Base-by-base conservation (phyloP, 805 yeast genomes). In the Nakazawaea anatomiae region DNA sequence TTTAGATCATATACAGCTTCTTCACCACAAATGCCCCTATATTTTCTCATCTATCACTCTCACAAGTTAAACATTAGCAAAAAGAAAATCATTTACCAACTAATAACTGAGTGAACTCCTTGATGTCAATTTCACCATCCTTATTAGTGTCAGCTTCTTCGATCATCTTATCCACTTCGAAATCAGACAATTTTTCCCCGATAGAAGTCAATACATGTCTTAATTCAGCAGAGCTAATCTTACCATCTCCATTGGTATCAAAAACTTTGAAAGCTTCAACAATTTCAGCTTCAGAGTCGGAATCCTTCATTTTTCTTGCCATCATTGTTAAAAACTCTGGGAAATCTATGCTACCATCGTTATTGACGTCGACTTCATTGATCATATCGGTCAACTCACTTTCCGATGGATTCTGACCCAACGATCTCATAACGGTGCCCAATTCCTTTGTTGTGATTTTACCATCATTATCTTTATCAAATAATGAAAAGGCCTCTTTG, bases 361-460 rank as follows among this genome's bases (percentile, higher is more conserved):
- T 92, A 73, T 94, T 94, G 55, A 86, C 85, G 69, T 94, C 99
- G 49, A 94, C 96, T 72, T 94, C 99, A 68, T 92, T 92, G 76
- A 94, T 89, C 86, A 94, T 83, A 67, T 94, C 99, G 51, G 94
- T 87, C 62, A 94, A 85, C 70, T 94, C 99, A 58, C 90, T 83
- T 70, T 94, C 98, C 47, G 96, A 84, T 38, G 99, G 99, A 63
- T 92, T 92, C 70, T 90, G 94, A 48, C 99, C 99, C 64, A 94
- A 77, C n/a, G 97, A 89, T 73, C 99, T 86, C 99, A 94, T 94
- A 48, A 94, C 99, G 4, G 97, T 90, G 57, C 98, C 97, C 59
- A 94, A 78, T 72, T 94, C 99, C 64, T 88, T 81, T 60, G 97
- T 88, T 53, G 97, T 89, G 74, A 94, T 94, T 65, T 89, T 89